Percentiles rank a stretch among this genome's conserved stretches.
phyloP scores from a whole-genome alignment of 2,329 filamentous ascomycete species.

The Penicillium verrucosum region DNA sequence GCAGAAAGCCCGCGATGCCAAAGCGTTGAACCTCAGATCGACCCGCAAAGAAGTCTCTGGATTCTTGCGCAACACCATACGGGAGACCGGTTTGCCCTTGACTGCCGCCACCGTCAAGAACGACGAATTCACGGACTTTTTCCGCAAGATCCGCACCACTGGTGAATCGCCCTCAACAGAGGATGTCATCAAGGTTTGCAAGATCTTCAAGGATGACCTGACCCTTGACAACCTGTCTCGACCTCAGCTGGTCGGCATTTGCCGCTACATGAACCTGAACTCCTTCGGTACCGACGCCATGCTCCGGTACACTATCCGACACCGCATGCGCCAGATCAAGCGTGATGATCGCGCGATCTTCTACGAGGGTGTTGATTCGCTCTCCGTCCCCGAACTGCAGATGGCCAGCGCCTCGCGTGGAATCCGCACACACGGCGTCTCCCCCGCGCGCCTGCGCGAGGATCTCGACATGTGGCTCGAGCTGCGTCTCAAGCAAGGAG shows the following conservation, averaged over 20 bases:
- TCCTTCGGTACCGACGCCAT: slow-evolving; percentile 97
- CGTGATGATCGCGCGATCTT: slow-evolving; percentile 91
- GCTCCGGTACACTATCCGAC: slow-evolving; percentile 93
- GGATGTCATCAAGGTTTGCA: slow-evolving; percentile 98
- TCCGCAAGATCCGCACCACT: slow-evolving; percentile 89
- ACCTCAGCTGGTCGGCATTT: slow-evolving; percentile 95
- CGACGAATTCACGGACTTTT: slow-evolving; percentile 94
- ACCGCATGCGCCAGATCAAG: slow-evolving; percentile 99
- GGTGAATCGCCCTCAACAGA: slow-evolving; percentile 83
- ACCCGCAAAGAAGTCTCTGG: slow-evolving; percentile 91
- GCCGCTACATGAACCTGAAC: slow-evolving; percentile 96
- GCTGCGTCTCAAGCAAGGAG: slow-evolving; percentile 84
- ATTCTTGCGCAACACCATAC: slow-evolving; percentile 83
- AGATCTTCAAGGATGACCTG: slow-evolving; percentile 96
- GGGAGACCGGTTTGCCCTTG: slow-evolving; percentile 88
- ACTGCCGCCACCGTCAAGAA: slow-evolving; percentile 80
- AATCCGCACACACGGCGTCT: slow-evolving; percentile 87
- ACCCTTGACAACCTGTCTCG: slow-evolving; percentile 95
- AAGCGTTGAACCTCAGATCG: slow-evolving; percentile 74
- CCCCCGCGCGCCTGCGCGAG: slow-evolving; percentile 79
- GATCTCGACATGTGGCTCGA: slow-evolving; percentile 94
- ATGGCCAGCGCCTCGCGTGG: slow-evolving; percentile 87
- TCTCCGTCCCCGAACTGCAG: slow-evolving; percentile 92
- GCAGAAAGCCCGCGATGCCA: slow-evolving; percentile 83
- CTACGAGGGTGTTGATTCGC: slow-evolving; percentile 86